Conservation (phyloP, 495 filamentous ascomycete genomes). For the Hypoxylon subgilvum region DNA sequence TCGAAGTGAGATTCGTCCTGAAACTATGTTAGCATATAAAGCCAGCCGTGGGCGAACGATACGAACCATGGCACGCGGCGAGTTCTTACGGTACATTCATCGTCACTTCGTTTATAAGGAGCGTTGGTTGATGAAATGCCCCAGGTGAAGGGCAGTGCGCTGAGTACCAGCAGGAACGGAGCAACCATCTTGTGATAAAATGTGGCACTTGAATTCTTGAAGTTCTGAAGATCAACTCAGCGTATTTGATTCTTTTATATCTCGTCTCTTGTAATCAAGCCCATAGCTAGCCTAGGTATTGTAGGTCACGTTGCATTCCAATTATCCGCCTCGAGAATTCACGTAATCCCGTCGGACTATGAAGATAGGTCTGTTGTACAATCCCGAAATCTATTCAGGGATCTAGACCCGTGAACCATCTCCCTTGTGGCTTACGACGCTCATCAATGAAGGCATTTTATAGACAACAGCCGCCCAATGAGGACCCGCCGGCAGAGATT, state of each 20-base stretch:
- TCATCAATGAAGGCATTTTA: neutral
- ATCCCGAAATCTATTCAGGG: too few species aligned
- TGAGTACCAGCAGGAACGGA: constrained; percentile 1
- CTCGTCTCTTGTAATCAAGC: too few species aligned
- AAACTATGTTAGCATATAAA: neutral
- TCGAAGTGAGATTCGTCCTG: constrained; percentile 47
- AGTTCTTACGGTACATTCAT: constrained; percentile 8
- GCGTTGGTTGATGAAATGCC: neutral
- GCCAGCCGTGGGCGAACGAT: neutral
- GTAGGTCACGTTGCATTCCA: constrained; percentile 11
- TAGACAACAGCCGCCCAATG: constrained; percentile 1
- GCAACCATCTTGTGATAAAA: constrained; percentile 15
- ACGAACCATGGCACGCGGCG: constrained; percentile 16
- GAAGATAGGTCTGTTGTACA: neutral
- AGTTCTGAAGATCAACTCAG: neutral
- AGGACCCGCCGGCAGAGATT: constrained; percentile 14
- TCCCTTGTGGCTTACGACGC: constrained; percentile 1
- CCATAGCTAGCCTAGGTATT: too few species aligned
- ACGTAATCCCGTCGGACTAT: constrained; percentile 5
- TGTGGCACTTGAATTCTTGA: neutral
- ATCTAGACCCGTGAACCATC: constrained; percentile 3
- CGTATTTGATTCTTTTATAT: neutral
- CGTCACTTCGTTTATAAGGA: neutral
- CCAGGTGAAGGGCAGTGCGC: neutral
- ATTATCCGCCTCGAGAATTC: constrained; percentile 12